Evolutionary conservation across 805 yeast genomes (phyloP), one percentile per base, ranked within the genome.

Genomic region (Priceomyces fermenticarens): DNA sequence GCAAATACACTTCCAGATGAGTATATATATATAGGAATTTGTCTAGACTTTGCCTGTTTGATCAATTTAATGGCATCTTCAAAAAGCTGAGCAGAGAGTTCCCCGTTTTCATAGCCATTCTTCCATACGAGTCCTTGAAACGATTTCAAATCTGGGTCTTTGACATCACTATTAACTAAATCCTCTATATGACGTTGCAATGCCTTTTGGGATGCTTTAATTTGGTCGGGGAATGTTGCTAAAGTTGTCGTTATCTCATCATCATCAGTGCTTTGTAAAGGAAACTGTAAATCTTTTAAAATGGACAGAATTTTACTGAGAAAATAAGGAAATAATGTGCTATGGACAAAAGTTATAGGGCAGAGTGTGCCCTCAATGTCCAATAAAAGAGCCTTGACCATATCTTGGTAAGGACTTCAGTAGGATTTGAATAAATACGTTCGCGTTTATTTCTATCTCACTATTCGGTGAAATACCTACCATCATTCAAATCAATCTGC

Each of bases 301-400:
- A 72, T 42, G 1, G 53, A 8, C 30, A 86, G 81, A 16, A 81
- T 52, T 46, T 75, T 61, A 3, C 57, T 39, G 3, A 82, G 57
- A 47, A 93, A 90, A 55, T 77, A 89, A 0, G 97, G 97, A 62
- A 80, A 84, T 27, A 90, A 63, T 2, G 67, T 70, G 23, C 86
- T 89, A 52, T 85, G 85, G 32, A 90, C 98, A 55, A 90, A 90
- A 1, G 90, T 74, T 14, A 90, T 89, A 3, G 97, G 90, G 55
- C 97, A 90, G 25, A 90, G 81, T 0, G 97, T 90, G 12, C 98
- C 98, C 57, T 90, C 98, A 28, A 88, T 88, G 50, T 88, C 96
- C 4, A 89, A 69, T 2, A 85, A 58, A 8, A 78, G 44, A 10
- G 44, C 49, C 10, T 36, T 44, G 16, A 35, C 30, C 38, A 25